Base-by-base conservation (phyloP, 768 basidiomycete genomes). In the Kwoniella sp. region DNA sequence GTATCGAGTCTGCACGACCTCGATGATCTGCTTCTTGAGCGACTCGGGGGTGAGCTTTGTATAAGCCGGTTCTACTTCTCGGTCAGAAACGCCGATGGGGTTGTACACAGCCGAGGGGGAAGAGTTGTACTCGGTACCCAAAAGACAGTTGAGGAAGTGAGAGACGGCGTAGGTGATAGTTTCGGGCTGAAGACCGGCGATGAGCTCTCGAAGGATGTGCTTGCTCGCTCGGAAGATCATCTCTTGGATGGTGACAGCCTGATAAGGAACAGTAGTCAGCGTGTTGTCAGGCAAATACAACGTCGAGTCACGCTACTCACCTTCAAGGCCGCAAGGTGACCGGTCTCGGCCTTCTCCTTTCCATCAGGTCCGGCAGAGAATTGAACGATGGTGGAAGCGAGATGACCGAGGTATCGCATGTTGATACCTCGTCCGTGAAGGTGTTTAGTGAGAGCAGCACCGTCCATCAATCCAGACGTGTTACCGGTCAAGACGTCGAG, bases 111-210 rank as follows among this genome's bases (percentile, higher is more conserved):
- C 78, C 15, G 73, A 65, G 11, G 80, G 75, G 61, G 78, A 75
- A 45, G 76, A 38, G 68, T 79, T 76, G 64, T 75, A 50, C 8
- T 69, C 57, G 0, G 77, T 54, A 26, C 82, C 82, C 47, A 84
- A 68, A n/a, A 84, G 76, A 69, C 83, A 84, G 76, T 84, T 83
- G 70, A 82, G 75, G 79, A 83, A 82, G 77, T 84, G 83, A 1
- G 83, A 76, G 55, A 84, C 73, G 38, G 79, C 79, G 31, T 71
- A 66, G n/a, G 70, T 65, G 55, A 66, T 37, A 51, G 78, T 75
- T 59, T 82, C 80, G 30, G 79, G 75, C n/a, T 71, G 68, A 8
- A 81, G 75, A 25, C 73, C 75, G 48, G 69, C 64, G 25, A 83
- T 65, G 37, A 81, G 71, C n/a, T 58, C 34, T 45, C 82, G 80